Evolutionary conservation across 345 rosid species (phyloP).

Genomic region (Cardiospermum halicacabum): DNA sequence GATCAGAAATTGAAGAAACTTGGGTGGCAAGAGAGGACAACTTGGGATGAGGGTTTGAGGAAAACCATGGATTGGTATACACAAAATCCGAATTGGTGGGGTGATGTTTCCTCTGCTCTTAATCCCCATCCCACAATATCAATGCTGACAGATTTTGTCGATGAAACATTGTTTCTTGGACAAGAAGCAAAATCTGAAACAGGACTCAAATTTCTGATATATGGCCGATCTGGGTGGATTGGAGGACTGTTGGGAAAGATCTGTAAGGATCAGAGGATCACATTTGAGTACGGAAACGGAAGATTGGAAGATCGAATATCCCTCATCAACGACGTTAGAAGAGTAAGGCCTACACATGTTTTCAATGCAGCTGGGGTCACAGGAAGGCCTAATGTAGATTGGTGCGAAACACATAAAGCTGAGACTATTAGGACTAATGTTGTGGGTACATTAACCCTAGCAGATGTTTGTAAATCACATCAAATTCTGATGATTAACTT

Average conservation of each 20-base stretch:
- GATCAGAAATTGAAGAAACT: slow-evolving; percentile 57
- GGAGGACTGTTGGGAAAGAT: slow-evolving; percentile 50
- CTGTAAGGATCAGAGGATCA: slow-evolving; percentile 36
- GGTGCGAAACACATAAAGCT: slow-evolving; percentile 54
- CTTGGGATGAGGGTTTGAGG: slow-evolving; percentile 55
- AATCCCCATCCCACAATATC: slow-evolving; percentile 41
- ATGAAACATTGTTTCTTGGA: slow-evolving; percentile 15
- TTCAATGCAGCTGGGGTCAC: slow-evolving; percentile 59
- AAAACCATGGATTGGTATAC: slow-evolving; percentile 60
- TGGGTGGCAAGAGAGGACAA: slow-evolving; percentile 55
- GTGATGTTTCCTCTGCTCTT: slow-evolving; percentile 59
- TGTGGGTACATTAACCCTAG: slow-evolving; percentile 45
- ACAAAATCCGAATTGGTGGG: slow-evolving; percentile 55
- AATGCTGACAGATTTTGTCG: slow-evolving; percentile 7
- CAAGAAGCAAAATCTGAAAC: background rate
- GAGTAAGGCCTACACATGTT: slow-evolving; percentile 44
- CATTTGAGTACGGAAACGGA: slow-evolving; percentile 47
- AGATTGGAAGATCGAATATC: slow-evolving; percentile 49
- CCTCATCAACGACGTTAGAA: slow-evolving; percentile 34
- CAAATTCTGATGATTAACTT: slow-evolving; percentile 48
- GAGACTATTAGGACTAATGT: slow-evolving; percentile 50
- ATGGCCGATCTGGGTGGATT: slow-evolving; percentile 61
- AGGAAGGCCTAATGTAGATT: slow-evolving; percentile 57
- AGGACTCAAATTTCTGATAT: slow-evolving; percentile 41
- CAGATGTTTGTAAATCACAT: slow-evolving; percentile 46